Evolutionary conservation across 768 basidiomycete genomes (phyloP).

Genomic region (Hortiboletus flavorubellus): DNA sequence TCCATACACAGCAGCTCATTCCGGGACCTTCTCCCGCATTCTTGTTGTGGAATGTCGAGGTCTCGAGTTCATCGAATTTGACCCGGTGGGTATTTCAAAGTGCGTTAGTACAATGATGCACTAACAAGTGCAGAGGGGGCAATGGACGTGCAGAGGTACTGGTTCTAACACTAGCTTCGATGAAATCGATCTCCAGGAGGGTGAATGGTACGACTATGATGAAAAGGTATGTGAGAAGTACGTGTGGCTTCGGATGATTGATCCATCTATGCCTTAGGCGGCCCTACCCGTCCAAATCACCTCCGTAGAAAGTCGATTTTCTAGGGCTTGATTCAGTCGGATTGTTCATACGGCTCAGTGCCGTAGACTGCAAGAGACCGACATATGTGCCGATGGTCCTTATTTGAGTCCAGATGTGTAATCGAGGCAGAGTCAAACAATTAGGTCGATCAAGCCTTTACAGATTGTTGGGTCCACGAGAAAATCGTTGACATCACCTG

Average conservation of each 20-base stretch:
- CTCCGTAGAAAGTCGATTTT: slow-evolving; percentile 62
- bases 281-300: slow-evolving; percentile 69
- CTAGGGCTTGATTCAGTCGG: slow-evolving; percentile 45
- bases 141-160: slow-evolving; percentile 71
- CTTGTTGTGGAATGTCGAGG: slow-evolving; percentile 82
- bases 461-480: too few species aligned
- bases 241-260: background rate
- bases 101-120: background rate
- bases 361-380: too few species aligned
- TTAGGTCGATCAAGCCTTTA: background rate
- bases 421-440: background rate
- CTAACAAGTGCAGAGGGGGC: slow-evolving; percentile 47
- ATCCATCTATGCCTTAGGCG: slow-evolving; percentile 37
- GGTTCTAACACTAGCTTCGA: slow-evolving; percentile 54
- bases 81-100: slow-evolving; percentile 53
- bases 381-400: background rate
- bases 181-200: slow-evolving; percentile 52
- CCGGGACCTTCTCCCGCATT: slow-evolving; percentile 58
- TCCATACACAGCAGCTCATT: slow-evolving; percentile 60
- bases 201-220: slow-evolving; percentile 85
- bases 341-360: background rate
- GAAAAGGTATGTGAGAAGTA: slow-evolving; percentile 59
- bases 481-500: background rate
- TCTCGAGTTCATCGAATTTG: slow-evolving; percentile 76
- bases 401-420: background rate